Conservation (phyloP, 345 rosid genomes). For the Jatropha curcas region DNA sequence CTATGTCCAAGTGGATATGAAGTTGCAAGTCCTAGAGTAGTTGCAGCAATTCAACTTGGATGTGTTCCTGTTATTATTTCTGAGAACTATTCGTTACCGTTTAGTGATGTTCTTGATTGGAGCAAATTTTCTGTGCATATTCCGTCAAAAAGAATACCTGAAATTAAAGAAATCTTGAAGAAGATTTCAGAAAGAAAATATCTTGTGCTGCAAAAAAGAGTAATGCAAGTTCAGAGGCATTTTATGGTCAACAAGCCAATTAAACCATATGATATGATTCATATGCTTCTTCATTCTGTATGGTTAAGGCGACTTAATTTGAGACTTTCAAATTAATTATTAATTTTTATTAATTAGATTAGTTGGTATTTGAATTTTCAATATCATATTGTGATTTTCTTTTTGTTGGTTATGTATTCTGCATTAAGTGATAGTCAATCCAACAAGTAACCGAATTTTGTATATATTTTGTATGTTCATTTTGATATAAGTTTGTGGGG, state of each 20-base stretch:
- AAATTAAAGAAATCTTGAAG: constrained; percentile 53
- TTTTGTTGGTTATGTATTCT: too few species aligned
- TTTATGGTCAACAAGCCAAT: constrained; percentile 55
- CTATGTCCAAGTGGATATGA: constrained; percentile 69
- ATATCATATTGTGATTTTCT: too few species aligned
- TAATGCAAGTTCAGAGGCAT: constrained; percentile 44
- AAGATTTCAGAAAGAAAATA: constrained; percentile 32
- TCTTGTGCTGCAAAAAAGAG: constrained; percentile 39
- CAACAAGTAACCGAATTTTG: too few species aligned
- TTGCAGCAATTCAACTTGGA: constrained; percentile 48
- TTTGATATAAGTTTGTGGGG: too few species aligned
- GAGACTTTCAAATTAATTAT: constrained; percentile 20
- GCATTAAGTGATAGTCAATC: too few species aligned
- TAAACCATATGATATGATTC: constrained; percentile 55
- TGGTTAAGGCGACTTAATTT: constrained; percentile 68
- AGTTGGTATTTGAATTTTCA: too few species aligned
- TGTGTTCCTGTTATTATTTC: constrained; percentile 64
- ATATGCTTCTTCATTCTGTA: constrained; percentile 64
- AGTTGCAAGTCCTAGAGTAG: constrained; percentile 69
- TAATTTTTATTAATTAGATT: neutral
- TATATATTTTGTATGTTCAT: too few species aligned
- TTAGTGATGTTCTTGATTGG: constrained; percentile 70
- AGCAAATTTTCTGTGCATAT: constrained; percentile 44
- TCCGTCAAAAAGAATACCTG: constrained; percentile 37
- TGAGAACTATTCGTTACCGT: constrained; percentile 46